Percentiles rank a stretch among this genome's conserved stretches.
phyloP scores from a whole-genome alignment of 306 rosid genomes.

The Prosopis cineraria region DNA sequence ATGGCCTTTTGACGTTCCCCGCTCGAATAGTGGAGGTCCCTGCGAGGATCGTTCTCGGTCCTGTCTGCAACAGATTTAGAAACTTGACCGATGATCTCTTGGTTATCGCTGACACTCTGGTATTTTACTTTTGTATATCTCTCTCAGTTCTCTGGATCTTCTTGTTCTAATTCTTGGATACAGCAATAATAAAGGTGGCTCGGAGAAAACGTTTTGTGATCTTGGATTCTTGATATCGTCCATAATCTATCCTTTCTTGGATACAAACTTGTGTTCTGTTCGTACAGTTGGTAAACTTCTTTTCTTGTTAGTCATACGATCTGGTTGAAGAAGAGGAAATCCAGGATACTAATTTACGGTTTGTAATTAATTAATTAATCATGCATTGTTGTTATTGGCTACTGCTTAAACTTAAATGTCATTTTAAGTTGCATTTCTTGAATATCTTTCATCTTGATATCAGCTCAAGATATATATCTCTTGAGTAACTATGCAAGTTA shows the following conservation, averaged over 20 bases:
- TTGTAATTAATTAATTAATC: no score
- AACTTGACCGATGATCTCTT: constrained; percentile 65
- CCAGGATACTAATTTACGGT: no score
- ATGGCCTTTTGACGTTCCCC: constrained; percentile 67
- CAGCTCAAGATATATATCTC: constrained; percentile 35
- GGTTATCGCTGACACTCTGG: constrained; percentile 68
- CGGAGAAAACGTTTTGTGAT: neutral
- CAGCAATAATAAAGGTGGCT: neutral
- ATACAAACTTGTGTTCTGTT: neutral
- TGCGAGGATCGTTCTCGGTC: constrained; percentile 58
- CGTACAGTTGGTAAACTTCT: neutral
- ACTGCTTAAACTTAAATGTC: neutral
- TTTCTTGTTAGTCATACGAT: neutral
- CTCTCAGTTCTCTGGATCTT: neutral
- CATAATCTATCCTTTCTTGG: neutral
- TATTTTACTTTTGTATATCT: constrained; percentile 5
- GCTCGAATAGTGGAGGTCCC: constrained; percentile 63
- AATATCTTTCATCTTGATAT: neutral
- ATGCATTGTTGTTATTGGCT: no score
- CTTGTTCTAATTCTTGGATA: neutral
- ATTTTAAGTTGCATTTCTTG: neutral
- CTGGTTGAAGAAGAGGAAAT: neutral
- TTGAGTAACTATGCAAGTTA: neutral
- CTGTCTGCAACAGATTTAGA: constrained; percentile 60
- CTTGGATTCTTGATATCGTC: neutral